Evolutionary conservation across 768 basidiomycete genomes (phyloP).

Genomic region (Zangia roseola): DNA sequence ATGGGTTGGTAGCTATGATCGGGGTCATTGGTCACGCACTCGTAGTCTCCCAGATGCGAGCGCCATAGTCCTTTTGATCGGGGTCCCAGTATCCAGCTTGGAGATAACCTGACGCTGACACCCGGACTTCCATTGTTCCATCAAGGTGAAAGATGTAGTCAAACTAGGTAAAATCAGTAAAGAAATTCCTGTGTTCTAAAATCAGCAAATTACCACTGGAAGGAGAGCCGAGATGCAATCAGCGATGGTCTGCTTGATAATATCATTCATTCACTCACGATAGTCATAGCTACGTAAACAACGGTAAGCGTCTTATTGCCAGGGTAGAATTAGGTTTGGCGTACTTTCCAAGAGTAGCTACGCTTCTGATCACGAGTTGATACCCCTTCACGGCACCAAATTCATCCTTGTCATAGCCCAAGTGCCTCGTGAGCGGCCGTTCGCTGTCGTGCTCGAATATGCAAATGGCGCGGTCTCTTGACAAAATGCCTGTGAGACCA

Average conservation of each 20-base stretch:
- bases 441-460: slow-evolving; percentile 63
- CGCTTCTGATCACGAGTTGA: slow-evolving; percentile 52
- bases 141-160: slow-evolving; percentile 68
- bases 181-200: neutral
- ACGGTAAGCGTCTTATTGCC: neutral
- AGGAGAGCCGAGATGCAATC: neutral
- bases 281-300: slow-evolving; percentile 51
- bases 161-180: slow-evolving; percentile 38
- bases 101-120: slow-evolving; percentile 68
- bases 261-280: slow-evolving; percentile 34
- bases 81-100: slow-evolving; percentile 62
- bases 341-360: slow-evolving; percentile 64
- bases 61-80: slow-evolving; percentile 50
- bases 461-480: slow-evolving; percentile 56
- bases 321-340: slow-evolving; percentile 21
- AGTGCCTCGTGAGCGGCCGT: slow-evolving; percentile 57
- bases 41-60: slow-evolving; percentile 52
- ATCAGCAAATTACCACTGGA: slow-evolving; percentile 30
- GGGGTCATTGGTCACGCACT: slow-evolving; percentile 36
- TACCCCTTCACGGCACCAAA: slow-evolving; percentile 64
- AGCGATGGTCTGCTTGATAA: neutral
- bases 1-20: neutral
- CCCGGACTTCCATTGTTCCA: slow-evolving; percentile 64
- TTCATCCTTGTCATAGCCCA: slow-evolving; percentile 51
- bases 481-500: slow-evolving; percentile 41